Evolutionary conservation across 2,329 filamentous ascomycete genomes (phyloP), one percentile per base, ranked within the genome.

Genomic region (Didymella segeticola): DNA sequence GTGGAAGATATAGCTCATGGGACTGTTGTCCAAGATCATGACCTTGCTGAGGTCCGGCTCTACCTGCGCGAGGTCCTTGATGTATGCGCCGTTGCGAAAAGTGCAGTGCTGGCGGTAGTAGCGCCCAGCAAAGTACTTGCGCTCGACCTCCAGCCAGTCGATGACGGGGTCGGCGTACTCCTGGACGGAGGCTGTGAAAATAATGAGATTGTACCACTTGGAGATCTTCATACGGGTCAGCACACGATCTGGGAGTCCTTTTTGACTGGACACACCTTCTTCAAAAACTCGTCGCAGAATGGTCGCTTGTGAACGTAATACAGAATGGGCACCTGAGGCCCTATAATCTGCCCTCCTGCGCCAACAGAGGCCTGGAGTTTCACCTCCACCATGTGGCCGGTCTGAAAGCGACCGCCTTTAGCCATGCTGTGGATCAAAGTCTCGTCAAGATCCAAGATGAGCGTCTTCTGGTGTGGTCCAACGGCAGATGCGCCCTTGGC

Each of bases 281-380:
- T 89, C 69, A 99, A 77, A 71, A 99, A 99, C 65, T 98, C 93
- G 75, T 99, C 95, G 75, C 95, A 99, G 72, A 95, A 89, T 29
- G 95, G 95, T 60, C 95, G 88, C 78, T 99, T 98, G 79, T 99
- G 95, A 45, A 99, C 95, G 80, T 97, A 99, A 79, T 99, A 99
- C 57, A 99, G 78, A 63, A 99, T 98, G 1, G 95, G 95, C 71
- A 99, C 93, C 70, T 96, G 93, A 33, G 92, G 91, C 7, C 90
- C 91, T 22, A 90, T 78, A 17, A 86, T 80, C 62, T 87, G 83
- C 22, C 88, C 87, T 26, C 85, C 86, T 41, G 85, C 83, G 48
- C 86, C 87, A 37, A 91, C 83, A 78, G 57, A 86, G 53, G 88
- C 88, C 72, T 89, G 90, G 56, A 96, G 83, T 67, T 92, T 92